Evolutionary conservation across 768 basidiomycete species (phyloP), one percentile per base, ranked within the genome.

Genomic region (Ramaria rubella): DNA sequence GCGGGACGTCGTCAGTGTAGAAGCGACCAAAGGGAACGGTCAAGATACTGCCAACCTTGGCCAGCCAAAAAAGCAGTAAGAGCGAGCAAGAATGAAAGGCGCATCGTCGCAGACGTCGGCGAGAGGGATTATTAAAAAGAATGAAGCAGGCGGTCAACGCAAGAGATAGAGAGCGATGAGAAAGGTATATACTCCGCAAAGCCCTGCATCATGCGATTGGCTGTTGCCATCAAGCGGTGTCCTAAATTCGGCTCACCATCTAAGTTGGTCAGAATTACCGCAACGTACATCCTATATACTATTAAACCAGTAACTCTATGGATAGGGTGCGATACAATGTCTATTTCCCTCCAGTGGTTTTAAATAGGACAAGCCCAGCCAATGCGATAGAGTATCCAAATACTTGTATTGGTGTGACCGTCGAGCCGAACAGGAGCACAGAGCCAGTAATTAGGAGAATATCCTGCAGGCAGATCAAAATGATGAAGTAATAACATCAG

Each of bases 361-460:
- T 94, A 80, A 87, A 95, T 51, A 93, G 71, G 59, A 97, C 69
- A 21, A 96, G 79, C 27, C 94, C 94, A 45, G 75, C 81, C 4
- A 96, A 75, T 0, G 95, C 94, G 63, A 96, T 81, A 11, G 85
- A 86, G 71, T 96, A 97, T 12, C 94, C 94, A 66, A 94, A 77
- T 30, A 95, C 77, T 68, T 99, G 95, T 14, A 94, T 68, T 17
- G 85, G 82, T 27, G 90, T 87, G 65, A 99, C 83, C 12, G 70
- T 68, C n/a, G 81, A 79, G 38, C 88, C 84, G 65, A 95, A 95
- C 56, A 95, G 73, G 53, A 93, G 68, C 30, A 97, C 93, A 1
- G 92, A 94, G 44, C 92, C 93, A 7, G 82, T 79, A 70, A 99
- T 93, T 58, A 98, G 83, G 26, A 99, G 80, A 61, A 98, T 97